phyloP scores from a whole-genome alignment of 2,329 filamentous ascomycete genomes.

The Neobulgaria alba region DNA sequence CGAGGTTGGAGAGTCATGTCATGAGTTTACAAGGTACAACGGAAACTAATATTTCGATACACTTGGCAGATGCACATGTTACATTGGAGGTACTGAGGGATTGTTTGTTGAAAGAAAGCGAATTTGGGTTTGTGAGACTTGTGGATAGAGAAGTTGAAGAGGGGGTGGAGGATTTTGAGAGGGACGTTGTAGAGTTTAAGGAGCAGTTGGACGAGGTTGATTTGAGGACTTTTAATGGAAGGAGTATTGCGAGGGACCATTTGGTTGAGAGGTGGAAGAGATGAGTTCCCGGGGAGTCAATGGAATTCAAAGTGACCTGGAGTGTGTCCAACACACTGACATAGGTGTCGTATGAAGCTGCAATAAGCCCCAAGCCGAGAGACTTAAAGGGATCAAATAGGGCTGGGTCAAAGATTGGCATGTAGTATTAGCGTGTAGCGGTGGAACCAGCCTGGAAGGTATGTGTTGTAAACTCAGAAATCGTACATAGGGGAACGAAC shows the following conservation, averaged over 20 bases:
- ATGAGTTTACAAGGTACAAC: slow-evolving; percentile 41
- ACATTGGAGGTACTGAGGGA: slow-evolving; percentile 43
- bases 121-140: slow-evolving; percentile 39
- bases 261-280: slow-evolving; percentile 41
- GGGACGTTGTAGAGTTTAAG: slow-evolving; percentile 33
- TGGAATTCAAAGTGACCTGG: too few relatives aligned
- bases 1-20: slow-evolving; percentile 37
- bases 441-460: too few relatives aligned
- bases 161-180: slow-evolving; percentile 34
- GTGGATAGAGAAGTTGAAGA: slow-evolving; percentile 45
- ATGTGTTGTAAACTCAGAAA: too few relatives aligned
- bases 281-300: too few relatives aligned
- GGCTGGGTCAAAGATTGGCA: too few relatives aligned
- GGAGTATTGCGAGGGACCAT: slow-evolving; percentile 41
- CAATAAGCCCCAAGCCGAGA: too few relatives aligned
- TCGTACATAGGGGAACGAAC: too few relatives aligned
- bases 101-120: slow-evolving; percentile 44
- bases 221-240: slow-evolving; percentile 30
- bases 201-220: slow-evolving; percentile 29
- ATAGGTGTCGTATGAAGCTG: too few relatives aligned
- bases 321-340: too few relatives aligned
- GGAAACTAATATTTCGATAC: slow-evolving; percentile 35
- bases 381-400: too few relatives aligned
- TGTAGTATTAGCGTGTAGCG: too few relatives aligned
- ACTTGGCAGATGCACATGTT: slow-evolving; percentile 39